phyloP scores from a whole-genome alignment of 2,329 filamentous ascomycete species.

The Chaetomiaceae sp. region DNA sequence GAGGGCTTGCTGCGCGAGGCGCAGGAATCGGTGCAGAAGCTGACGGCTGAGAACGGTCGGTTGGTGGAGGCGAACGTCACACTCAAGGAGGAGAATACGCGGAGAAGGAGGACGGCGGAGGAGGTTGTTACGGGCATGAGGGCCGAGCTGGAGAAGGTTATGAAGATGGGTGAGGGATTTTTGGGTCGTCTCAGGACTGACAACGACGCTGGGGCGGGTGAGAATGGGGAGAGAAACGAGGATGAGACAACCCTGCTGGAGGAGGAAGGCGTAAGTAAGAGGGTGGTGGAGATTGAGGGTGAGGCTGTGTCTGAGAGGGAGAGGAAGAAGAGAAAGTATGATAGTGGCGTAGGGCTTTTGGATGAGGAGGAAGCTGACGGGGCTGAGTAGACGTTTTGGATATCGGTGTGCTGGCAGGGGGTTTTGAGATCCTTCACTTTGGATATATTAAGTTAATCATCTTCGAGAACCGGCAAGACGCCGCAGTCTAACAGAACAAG shows the following conservation, averaged over 20 bases:
- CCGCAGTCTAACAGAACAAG: too few relatives aligned
- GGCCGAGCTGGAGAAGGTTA: conserved; percentile 46
- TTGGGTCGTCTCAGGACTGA: conserved; percentile 24
- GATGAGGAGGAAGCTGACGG: conserved; percentile 48
- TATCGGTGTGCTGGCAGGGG: too few relatives aligned
- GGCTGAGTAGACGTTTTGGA: background rate
- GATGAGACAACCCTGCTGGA: background rate
- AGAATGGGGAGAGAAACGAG: conserved; percentile 15
- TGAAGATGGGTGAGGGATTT: conserved; percentile 44
- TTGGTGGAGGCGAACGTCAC: conserved; percentile 29
- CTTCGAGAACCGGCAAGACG: too few relatives aligned
- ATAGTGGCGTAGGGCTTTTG: conserved; percentile 53
- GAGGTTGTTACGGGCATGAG: conserved; percentile 47
- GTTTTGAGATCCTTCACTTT: too few relatives aligned
- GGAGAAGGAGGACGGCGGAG: conserved; percentile 39
- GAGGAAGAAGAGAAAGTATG: conserved; percentile 45
- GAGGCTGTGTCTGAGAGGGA: conserved; percentile 31
- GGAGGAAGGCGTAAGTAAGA: conserved; percentile 15
- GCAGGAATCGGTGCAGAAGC: conserved; percentile 41
- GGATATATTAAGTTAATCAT: too few relatives aligned
- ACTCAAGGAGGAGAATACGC: conserved; percentile 45
- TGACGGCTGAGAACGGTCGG: conserved; percentile 45
- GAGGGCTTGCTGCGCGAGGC: conserved; percentile 44
- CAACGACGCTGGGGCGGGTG: background rate
- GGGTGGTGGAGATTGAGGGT: conserved; percentile 26